Conservation (phyloP, 2,329 filamentous ascomycete species). For the Trichoderma breve region DNA sequence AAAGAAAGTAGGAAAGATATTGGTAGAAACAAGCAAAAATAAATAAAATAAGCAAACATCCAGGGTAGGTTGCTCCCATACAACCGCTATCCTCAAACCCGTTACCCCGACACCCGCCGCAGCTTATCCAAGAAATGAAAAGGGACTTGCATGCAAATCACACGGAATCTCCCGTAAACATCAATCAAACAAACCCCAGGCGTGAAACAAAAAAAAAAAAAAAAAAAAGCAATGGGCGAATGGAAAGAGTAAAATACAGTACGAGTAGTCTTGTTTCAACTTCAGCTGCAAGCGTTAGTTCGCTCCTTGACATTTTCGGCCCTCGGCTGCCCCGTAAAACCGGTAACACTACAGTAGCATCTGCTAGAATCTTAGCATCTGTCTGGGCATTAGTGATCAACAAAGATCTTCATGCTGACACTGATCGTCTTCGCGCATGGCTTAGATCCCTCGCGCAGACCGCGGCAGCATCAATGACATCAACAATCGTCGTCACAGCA, state of each 20-base stretch:
- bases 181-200: not conserved
- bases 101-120: not conserved
- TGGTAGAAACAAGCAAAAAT: not conserved
- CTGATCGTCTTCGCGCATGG: slow-evolving; percentile 1
- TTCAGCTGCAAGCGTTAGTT: slow-evolving; percentile 9
- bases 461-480: not conserved
- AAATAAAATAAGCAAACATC: not conserved
- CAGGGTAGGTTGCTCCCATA: not conserved
- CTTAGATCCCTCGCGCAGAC: not conserved
- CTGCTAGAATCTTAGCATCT: not conserved
- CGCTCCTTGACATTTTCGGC: not conserved
- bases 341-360: slow-evolving; percentile 8
- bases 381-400: not conserved
- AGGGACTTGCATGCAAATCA: not conserved
- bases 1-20: not conserved
- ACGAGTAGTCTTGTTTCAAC: not conserved
- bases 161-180: not conserved
- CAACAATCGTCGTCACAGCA: not conserved
- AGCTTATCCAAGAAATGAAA: not conserved
- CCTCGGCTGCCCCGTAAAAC: slow-evolving; percentile 3
- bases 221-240: not conserved
- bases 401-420: slow-evolving; percentile 13
- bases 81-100: not conserved
- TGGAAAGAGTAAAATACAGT: not conserved
- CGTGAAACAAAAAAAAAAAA: slow-evolving; percentile 1